Evolutionary conservation across 2,329 filamentous ascomycete genomes (phyloP).

Genomic region (Cordyceps cicadae): DNA sequence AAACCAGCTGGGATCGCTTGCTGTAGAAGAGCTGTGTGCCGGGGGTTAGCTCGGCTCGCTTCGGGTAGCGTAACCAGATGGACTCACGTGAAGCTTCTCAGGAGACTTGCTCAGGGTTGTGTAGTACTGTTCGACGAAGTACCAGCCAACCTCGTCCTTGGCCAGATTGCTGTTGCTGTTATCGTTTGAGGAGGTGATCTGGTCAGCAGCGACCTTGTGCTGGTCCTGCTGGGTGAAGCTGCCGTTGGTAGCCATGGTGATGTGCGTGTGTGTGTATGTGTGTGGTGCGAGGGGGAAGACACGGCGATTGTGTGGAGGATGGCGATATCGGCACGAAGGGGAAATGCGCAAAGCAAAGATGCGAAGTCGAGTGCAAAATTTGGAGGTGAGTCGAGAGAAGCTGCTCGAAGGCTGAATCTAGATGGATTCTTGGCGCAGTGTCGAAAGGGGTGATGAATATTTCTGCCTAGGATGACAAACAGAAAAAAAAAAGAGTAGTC

Average conservation of each 20-base stretch:
- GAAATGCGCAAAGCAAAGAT: not conserved
- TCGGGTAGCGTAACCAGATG: not conserved
- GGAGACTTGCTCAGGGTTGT: constrained; percentile 91
- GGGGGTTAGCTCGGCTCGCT: not conserved
- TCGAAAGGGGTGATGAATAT: not conserved
- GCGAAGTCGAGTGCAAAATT: not conserved
- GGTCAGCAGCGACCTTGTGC: constrained; percentile 30
- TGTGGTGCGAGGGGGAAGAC: constrained; percentile 12
- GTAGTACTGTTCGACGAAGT: constrained; percentile 99
- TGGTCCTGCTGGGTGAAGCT: constrained; percentile 39
- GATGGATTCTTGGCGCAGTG: not conserved
- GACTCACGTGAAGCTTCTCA: constrained; percentile 75
- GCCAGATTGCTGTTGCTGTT: constrained; percentile 46
- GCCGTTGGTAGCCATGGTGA: constrained; percentile 51
- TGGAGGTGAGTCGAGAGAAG: not conserved
- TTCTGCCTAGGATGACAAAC: constrained; percentile 11
- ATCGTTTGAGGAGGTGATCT: constrained; percentile 27
- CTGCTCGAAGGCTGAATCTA: not conserved
- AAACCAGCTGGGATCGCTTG: constrained; percentile 92
- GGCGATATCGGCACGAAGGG: constrained; percentile 10
- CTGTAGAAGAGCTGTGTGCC: constrained; percentile 73
- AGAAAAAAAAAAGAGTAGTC: constrained; percentile 12
- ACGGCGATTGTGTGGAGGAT: not conserved
- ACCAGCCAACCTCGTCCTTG: constrained; percentile 98
- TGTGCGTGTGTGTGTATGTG: not conserved